Conservation (phyloP, 495 filamentous ascomycete species). For the Glarea lozoyensis region DNA sequence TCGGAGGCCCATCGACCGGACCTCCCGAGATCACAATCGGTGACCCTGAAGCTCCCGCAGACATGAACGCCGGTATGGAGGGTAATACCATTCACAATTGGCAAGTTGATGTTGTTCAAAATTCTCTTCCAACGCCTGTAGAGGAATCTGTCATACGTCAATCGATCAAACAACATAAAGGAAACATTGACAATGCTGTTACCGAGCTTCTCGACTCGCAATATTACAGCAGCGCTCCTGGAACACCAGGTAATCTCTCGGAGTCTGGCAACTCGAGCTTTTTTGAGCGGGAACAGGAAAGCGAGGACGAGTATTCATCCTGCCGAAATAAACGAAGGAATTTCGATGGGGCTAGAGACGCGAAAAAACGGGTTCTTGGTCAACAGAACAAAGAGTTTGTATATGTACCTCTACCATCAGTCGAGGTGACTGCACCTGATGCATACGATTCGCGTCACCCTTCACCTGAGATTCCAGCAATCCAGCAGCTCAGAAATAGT, state of each 20-base stretch:
- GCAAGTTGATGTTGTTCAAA: constrained; percentile 52
- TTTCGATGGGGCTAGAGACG: too few species aligned
- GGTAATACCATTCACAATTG: constrained; percentile 39
- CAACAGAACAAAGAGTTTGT: too few species aligned
- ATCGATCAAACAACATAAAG: constrained; percentile 49
- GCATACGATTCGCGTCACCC: too few species aligned
- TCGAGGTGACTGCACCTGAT: too few species aligned
- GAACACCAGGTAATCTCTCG: constrained; percentile 7
- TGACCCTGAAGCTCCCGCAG: constrained; percentile 15
- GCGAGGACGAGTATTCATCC: constrained; percentile 31
- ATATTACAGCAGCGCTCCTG: constrained; percentile 28
- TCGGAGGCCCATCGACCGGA: constrained; percentile 51
- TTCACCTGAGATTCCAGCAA: too few species aligned
- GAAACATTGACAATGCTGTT: constrained; percentile 52
- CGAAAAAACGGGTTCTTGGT: too few species aligned
- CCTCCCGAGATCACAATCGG: constrained; percentile 33
- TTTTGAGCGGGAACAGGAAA: constrained; percentile 37
- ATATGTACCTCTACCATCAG: too few species aligned
- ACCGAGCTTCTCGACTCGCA: constrained; percentile 46
- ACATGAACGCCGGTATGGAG: constrained; percentile 17
- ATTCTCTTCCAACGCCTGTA: constrained; percentile 46
- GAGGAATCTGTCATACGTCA: constrained; percentile 46
- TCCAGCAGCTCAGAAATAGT: too few species aligned
- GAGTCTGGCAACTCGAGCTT: constrained; percentile 30
- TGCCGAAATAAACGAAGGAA: constrained; percentile 36